Evolutionary conservation across 2,329 filamentous ascomycete species (phyloP).

Genomic region (Bipolaris gigantea): DNA sequence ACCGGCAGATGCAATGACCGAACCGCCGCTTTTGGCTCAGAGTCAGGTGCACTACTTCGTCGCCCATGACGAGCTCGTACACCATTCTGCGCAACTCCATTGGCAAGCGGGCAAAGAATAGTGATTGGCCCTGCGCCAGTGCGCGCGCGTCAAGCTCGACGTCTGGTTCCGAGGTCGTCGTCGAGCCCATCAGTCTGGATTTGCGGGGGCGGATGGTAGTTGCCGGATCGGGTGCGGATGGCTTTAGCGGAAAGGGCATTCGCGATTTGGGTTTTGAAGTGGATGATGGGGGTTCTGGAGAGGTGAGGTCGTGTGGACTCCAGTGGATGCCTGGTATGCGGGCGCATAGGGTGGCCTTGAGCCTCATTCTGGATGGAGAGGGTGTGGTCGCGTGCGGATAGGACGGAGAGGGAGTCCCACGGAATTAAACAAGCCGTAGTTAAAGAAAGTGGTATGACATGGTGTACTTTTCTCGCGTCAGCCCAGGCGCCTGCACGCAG

Average conservation of each 20-base stretch:
- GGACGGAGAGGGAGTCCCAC: not conserved
- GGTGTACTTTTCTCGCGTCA: not conserved
- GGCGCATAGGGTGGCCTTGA: slow-evolving; percentile 6
- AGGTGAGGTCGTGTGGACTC: slow-evolving; percentile 32
- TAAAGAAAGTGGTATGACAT: slow-evolving; percentile 4
- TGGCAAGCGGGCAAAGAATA: slow-evolving; percentile 38
- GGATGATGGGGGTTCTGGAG: slow-evolving; percentile 2
- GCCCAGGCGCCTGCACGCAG: not conserved
- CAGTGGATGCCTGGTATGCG: slow-evolving; percentile 30
- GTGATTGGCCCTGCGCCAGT: slow-evolving; percentile 31
- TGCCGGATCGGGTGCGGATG: slow-evolving; percentile 1
- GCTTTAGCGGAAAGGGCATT: slow-evolving; percentile 16
- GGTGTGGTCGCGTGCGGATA: not conserved
- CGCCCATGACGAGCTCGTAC: slow-evolving; percentile 36
- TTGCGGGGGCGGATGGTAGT: slow-evolving; percentile 20
- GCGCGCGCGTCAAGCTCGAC: slow-evolving; percentile 32
- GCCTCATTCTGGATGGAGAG: slow-evolving; percentile 9
- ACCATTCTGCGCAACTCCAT: slow-evolving; percentile 37
- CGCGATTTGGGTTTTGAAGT: slow-evolving; percentile 19
- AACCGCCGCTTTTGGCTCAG: slow-evolving; percentile 34
- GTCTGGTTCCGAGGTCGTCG: slow-evolving; percentile 16
- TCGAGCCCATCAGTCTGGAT: slow-evolving; percentile 27
- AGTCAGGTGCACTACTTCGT: slow-evolving; percentile 37
- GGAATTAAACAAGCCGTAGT: not conserved
- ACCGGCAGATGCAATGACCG: slow-evolving; percentile 38